Conservation (phyloP, 768 basidiomycete genomes). For the Rhodotorula graminis region DNA sequence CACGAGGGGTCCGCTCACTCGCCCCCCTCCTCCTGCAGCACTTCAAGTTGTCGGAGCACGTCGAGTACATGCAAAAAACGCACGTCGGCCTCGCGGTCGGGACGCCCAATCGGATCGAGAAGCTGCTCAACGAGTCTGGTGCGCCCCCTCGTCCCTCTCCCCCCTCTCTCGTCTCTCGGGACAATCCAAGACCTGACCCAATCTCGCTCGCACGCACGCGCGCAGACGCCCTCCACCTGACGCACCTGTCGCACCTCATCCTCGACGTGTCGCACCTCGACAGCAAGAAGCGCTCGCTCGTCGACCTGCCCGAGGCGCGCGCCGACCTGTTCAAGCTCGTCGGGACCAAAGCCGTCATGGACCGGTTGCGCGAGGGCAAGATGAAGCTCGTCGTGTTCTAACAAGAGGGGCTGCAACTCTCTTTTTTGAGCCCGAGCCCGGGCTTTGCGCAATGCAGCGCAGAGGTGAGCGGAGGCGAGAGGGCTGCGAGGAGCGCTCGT, state of each 20-base stretch:
- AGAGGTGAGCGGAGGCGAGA: no score
- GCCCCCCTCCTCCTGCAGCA: slow-evolving; percentile 49
- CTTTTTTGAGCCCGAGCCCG: no score
- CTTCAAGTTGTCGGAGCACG: slow-evolving; percentile 82
- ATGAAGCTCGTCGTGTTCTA: slow-evolving; percentile 75
- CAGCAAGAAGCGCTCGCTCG: slow-evolving; percentile 65
- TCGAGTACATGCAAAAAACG: slow-evolving; percentile 74
- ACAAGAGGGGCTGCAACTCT: no score
- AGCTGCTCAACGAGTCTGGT: slow-evolving; percentile 56
- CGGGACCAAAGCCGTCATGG: slow-evolving; percentile 50
- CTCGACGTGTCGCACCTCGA: slow-evolving; percentile 71
- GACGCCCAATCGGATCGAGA: slow-evolving; percentile 84
- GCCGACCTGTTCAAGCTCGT: slow-evolving; percentile 73
- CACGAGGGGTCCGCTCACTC: neutral
- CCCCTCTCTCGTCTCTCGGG: neutral
- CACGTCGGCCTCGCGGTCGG: slow-evolving; percentile 83
- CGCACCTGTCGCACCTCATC: slow-evolving; percentile 76
- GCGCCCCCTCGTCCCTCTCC: slow-evolving; percentile 23
- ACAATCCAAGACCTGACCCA: neutral
- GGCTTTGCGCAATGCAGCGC: no score
- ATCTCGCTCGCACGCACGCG: no score
- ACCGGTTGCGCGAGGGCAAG: slow-evolving; percentile 57
- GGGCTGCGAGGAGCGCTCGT: no score
- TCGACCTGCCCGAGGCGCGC: slow-evolving; percentile 75
- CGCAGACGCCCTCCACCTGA: slow-evolving; percentile 64